Percentiles rank a stretch among this genome's conserved stretches.
phyloP scores from a whole-genome alignment of 345 rosid genomes.

The Arabis hirsuta region DNA sequence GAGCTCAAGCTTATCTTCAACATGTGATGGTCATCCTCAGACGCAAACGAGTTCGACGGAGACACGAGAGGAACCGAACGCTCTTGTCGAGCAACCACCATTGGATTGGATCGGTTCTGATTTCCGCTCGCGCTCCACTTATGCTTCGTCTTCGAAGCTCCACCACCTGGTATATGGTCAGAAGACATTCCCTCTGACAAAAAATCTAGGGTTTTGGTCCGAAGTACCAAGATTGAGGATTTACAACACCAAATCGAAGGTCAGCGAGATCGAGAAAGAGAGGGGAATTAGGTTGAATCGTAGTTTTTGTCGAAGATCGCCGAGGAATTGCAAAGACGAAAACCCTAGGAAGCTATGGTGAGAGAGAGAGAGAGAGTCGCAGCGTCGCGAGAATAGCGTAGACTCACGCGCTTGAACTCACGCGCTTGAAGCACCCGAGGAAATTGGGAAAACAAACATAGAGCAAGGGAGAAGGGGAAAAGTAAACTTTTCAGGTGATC shows the following conservation, averaged over 20 bases:
- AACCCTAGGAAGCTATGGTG: conserved; percentile 35
- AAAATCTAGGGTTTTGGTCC: conserved; percentile 21
- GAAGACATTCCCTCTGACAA: conserved; percentile 36
- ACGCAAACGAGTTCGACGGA: conserved; percentile 33
- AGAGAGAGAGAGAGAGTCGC: neutral
- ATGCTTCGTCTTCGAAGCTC: conserved; percentile 42
- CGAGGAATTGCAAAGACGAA: conserved; percentile 27
- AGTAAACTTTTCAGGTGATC: conserved; percentile 21
- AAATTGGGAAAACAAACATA: neutral
- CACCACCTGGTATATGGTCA: conserved; percentile 29
- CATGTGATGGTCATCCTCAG: conserved; percentile 36
- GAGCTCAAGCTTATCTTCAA: conserved; percentile 36
- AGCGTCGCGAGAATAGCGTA: conserved; percentile 15
- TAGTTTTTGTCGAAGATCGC: conserved; percentile 25
- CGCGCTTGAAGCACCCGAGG: conserved; percentile 24
- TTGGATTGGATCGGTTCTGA: conserved; percentile 39
- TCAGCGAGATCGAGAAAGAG: conserved; percentile 8
- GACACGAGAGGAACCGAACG: conserved; percentile 22
- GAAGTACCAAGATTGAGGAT: neutral
- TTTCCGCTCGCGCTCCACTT: conserved; percentile 26
- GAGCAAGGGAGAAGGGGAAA: neutral
- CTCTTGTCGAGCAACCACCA: conserved; percentile 20
- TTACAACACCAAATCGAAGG: neutral
- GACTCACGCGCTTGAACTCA: conserved; percentile 23
- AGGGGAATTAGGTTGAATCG: conserved; percentile 8